phyloP scores from a whole-genome alignment of 768 basidiomycete species.

The Leccinum incarnatum region DNA sequence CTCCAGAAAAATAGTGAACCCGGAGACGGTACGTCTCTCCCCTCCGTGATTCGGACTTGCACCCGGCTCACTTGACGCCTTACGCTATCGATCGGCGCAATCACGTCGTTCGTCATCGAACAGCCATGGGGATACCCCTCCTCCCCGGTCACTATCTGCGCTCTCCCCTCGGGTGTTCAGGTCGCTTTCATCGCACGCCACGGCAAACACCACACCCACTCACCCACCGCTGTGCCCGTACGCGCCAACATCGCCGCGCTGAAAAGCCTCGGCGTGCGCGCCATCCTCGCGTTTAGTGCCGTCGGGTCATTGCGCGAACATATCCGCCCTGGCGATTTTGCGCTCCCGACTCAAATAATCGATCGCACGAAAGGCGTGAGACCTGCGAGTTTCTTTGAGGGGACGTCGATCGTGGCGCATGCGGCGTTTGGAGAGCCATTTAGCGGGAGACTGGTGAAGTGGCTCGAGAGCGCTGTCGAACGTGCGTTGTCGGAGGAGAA shows the following conservation, averaged over 20 bases:
- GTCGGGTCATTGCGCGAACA: slow-evolving; percentile 95
- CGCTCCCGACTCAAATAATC: slow-evolving; percentile 89
- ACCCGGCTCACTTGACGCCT: background rate
- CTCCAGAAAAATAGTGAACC: slow-evolving; percentile 67
- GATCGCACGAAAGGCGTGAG: slow-evolving; percentile 94
- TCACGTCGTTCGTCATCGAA: background rate
- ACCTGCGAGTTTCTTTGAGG: slow-evolving; percentile 86
- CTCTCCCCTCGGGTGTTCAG: slow-evolving; percentile 75
- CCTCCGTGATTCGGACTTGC: background rate
- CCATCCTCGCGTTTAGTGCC: slow-evolving; percentile 90
- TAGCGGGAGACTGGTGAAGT: slow-evolving; percentile 55
- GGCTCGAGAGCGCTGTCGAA: slow-evolving; percentile 64
- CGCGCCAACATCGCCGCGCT: slow-evolving; percentile 96
- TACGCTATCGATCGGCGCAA: too few relatives aligned
- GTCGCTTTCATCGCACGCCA: slow-evolving; percentile 94
- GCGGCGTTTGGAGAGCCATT: slow-evolving; percentile 95
- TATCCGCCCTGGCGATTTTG: slow-evolving; percentile 85
- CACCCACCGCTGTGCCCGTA: slow-evolving; percentile 76
- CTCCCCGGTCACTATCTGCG: slow-evolving; percentile 87
- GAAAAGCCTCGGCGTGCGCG: slow-evolving; percentile 86
- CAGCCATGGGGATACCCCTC: slow-evolving; percentile 94
- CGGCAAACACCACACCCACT: slow-evolving; percentile 73
- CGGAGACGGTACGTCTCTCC: slow-evolving; percentile 65
- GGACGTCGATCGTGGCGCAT: slow-evolving; percentile 80
- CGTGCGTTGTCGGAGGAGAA: slow-evolving; percentile 47